Evolutionary conservation across 2,329 filamentous ascomycete species (phyloP).

Genomic region (Cordyceps cicadae): DNA sequence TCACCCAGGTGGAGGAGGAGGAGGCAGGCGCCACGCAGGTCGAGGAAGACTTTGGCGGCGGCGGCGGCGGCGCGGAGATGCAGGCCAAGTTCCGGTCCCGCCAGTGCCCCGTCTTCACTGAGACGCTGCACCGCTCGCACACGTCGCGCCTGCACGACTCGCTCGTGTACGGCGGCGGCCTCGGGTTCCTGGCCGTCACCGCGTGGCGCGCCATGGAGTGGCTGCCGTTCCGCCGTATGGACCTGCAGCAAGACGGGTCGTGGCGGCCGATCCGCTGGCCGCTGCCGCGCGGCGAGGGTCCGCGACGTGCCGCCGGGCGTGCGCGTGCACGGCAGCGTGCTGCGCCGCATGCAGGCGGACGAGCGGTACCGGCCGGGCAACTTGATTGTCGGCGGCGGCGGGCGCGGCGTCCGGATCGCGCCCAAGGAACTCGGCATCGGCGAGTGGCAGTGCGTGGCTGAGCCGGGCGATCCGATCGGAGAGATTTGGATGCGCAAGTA

Average conservation of each 20-base stretch:
- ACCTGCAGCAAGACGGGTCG: constrained; percentile 60
- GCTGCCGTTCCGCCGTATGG: constrained; percentile 73
- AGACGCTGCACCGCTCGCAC: constrained; percentile 34
- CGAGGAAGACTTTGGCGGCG: too few species aligned
- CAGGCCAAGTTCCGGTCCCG: not conserved
- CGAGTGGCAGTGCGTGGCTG: constrained; percentile 59
- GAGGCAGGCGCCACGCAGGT: not conserved
- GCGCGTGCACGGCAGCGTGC: constrained; percentile 64
- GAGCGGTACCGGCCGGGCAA: constrained; percentile 66
- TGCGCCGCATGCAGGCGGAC: constrained; percentile 60
- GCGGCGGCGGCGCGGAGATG: not conserved
- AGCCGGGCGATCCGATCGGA: constrained; percentile 58
- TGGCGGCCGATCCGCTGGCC: constrained; percentile 80
- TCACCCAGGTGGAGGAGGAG: not conserved
- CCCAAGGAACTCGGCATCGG: constrained; percentile 58
- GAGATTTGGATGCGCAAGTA: constrained; percentile 52
- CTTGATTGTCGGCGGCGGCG: constrained; percentile 70
- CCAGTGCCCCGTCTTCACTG: constrained; percentile 38
- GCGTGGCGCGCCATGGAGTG: constrained; percentile 76
- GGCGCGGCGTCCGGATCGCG: constrained; percentile 56
- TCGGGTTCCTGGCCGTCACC: constrained; percentile 46
- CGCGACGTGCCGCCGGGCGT: constrained; percentile 66
- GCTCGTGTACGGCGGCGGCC: constrained; percentile 54
- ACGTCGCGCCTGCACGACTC: constrained; percentile 59
- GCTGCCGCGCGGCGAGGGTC: constrained; percentile 64